Evolutionary conservation across 2,329 filamentous ascomycete genomes (phyloP), one percentile per base, ranked within the genome.

Genomic region (Fusarium drepaniforme): DNA sequence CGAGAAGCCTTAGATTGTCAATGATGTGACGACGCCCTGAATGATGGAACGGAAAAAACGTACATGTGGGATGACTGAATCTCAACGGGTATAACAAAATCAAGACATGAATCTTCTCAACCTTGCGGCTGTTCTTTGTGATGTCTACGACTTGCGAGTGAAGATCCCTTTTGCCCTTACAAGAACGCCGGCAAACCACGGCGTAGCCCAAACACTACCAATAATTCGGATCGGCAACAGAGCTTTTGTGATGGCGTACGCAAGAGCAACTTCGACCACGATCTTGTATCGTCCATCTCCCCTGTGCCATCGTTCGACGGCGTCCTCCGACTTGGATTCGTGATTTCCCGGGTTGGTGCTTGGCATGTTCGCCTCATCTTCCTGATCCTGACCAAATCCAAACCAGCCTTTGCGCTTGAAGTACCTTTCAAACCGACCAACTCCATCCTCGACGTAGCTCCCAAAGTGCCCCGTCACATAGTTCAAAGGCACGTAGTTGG

Each of bases 171-270:
- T 82, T 23, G 83, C 65, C 58, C 83, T 82, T 15, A 93, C 83
- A 44, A 94, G 85, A 25, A 90, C 85, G 51, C 92, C 89, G 2
- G 96, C 96, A 87, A 98, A 97, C 93, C 94, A 97, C 5, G 97
- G 97, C 57, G 97, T 98, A 16, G 90, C 93, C 94, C 94, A 97
- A 5, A 97, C 89, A 84, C 96, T 98, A 8, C 91, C 83, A 30
- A 93, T 85, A 71, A 99, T 90, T 76, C 97, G 89, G 15, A 94
- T 79, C 0, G 97, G 95, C 73, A 99, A 82, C 68, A 98, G 80
- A 18, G 91, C 91, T 85, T 99, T 99, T 1, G 95, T 97, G 73
- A 98, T 89, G 1, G 95, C 93, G 86, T 97, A 99, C 7, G 97
- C 96, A 23, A 97, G 93, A 28, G 94, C 97, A 74, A 98, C 90